phyloP scores from a whole-genome alignment of 371 early-diverging fungal species.

The Mortierella sp. region DNA sequence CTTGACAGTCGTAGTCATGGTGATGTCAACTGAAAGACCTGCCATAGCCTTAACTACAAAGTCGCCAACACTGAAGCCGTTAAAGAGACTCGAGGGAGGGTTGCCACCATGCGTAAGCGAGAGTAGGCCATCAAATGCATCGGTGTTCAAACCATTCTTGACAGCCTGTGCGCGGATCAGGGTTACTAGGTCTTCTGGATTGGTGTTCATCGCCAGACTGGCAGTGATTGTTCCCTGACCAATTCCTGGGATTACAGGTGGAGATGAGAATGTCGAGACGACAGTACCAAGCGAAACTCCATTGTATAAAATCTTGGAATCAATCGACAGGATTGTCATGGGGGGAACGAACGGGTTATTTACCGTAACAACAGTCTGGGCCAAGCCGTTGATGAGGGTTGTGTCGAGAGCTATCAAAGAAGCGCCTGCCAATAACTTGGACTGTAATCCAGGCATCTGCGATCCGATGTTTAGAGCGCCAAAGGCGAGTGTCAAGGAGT shows the following conservation, averaged over 20 bases:
- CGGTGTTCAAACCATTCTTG: slow-evolving; percentile 59
- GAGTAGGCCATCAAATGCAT: slow-evolving; percentile 65
- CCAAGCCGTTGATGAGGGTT: slow-evolving; percentile 60
- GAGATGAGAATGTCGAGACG: slow-evolving; percentile 46
- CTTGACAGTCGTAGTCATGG: slow-evolving; percentile 60
- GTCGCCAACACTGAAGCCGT: slow-evolving; percentile 61
- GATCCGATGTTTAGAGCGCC: slow-evolving; percentile 59
- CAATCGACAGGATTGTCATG: slow-evolving; percentile 62
- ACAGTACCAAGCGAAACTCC: slow-evolving; percentile 68
- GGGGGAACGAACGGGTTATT: slow-evolving; percentile 69
- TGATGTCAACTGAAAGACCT: slow-evolving; percentile 63
- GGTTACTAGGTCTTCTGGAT: slow-evolving; percentile 37
- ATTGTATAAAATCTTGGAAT: slow-evolving; percentile 60
- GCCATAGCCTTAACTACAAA: slow-evolving; percentile 66
- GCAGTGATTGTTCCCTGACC: slow-evolving; percentile 49
- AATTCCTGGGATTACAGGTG: slow-evolving; percentile 52
- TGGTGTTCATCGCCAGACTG: slow-evolving; percentile 46
- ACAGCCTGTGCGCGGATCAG: slow-evolving; percentile 64
- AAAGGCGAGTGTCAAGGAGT: slow-evolving; percentile 62
- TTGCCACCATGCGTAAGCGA: slow-evolving; percentile 58
- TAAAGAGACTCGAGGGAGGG: slow-evolving; percentile 57
- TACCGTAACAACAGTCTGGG: slow-evolving; percentile 62
- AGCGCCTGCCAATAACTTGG: slow-evolving; percentile 61
- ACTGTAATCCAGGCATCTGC: slow-evolving; percentile 63
- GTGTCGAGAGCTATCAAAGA: slow-evolving; percentile 59